These are phyloP conservation scores for Boletus rufocinnamomeus DNA, from an alignment of 768 basidiomycete genomes.

Conservation along the genomic window DNA sequence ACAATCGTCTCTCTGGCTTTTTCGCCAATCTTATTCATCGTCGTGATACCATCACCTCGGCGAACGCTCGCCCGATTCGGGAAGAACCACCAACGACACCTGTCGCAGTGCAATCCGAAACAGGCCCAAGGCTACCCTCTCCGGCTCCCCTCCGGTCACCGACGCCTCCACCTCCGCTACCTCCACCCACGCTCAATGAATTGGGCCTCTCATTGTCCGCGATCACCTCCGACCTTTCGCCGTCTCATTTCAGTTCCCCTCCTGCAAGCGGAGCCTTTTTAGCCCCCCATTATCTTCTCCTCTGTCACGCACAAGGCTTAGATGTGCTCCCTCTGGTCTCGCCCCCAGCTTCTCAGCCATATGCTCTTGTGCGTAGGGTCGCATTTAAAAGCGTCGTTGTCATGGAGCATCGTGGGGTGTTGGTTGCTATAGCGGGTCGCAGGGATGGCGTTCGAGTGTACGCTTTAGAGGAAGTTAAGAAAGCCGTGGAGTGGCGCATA, in stretches of 20 bases:
- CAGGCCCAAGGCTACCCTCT: constrained; percentile 54
- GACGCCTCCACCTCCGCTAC: constrained; percentile 72
- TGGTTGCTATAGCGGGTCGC: constrained; percentile 88
- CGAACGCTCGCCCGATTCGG: constrained; percentile 33
- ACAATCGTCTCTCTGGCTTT: constrained; percentile 84
- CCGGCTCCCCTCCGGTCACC: constrained; percentile 53
- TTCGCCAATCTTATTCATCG: constrained; percentile 78
- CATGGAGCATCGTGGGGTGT: constrained; percentile 88
- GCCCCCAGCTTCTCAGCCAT: constrained; percentile 75
- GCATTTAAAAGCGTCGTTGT: constrained; percentile 86
- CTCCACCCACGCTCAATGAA: constrained; percentile 71
- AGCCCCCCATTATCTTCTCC: constrained; percentile 75
- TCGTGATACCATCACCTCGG: constrained; percentile 47
- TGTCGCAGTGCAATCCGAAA: constrained; percentile 34
- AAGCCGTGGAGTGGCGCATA: constrained; percentile 85
- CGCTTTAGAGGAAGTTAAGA: constrained; percentile 83
- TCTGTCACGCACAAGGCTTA: constrained; percentile 84
- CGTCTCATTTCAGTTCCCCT: constrained; percentile 76
- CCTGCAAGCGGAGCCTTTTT: constrained; percentile 80
- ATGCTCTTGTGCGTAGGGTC: constrained; percentile 79
- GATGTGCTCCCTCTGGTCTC: constrained; percentile 81
- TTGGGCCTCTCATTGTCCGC: constrained; percentile 73
- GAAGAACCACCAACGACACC: constrained; percentile 37
- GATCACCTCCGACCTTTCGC: constrained; percentile 66
- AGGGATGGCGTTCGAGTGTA: constrained; percentile 87